These are phyloP conservation scores for Cyclocybe aegerita DNA, from an alignment of 768 basidiomycete species.

Conservation along the genomic window DNA sequence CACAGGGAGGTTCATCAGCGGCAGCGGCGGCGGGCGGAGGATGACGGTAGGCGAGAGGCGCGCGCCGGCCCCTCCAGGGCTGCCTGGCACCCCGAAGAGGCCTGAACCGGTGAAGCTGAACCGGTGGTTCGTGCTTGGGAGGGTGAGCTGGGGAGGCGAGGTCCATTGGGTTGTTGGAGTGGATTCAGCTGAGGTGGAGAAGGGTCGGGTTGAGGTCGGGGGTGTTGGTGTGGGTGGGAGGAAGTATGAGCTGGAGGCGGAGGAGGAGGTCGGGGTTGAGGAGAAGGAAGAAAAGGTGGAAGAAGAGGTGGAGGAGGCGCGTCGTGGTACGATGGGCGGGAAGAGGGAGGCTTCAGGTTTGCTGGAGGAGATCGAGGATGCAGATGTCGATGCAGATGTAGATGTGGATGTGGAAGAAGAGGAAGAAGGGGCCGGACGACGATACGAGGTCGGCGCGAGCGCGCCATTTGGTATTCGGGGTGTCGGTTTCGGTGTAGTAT, in stretches of 20 bases:
- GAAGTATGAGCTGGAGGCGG: conserved; percentile 3
- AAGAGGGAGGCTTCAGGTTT: too few relatives aligned
- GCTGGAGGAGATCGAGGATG: too few relatives aligned
- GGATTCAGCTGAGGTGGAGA: neutral
- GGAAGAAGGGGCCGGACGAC: too few relatives aligned
- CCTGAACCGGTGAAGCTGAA: conserved; percentile 22
- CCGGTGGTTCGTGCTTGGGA: conserved; percentile 16
- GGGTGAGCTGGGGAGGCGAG: conserved; percentile 7
- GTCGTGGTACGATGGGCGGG: too few relatives aligned
- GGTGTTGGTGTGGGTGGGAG: neutral
- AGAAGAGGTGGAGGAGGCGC: too few relatives aligned
- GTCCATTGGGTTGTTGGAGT: neutral
- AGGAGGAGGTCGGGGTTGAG: neutral
- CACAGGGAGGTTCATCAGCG: conserved; percentile 50
- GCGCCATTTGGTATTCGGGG: too few relatives aligned
- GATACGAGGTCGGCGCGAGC: too few relatives aligned
- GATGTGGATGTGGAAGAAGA: too few relatives aligned
- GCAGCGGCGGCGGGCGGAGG: conserved; percentile 27
- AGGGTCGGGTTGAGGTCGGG: neutral
- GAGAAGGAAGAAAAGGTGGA: too few relatives aligned
- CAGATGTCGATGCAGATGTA: too few relatives aligned
- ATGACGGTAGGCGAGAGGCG: conserved; percentile 31
- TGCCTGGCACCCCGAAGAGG: neutral
- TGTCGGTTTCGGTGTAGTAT: too few relatives aligned
- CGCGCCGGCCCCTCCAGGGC: conserved; percentile 13